Percentiles rank a stretch among this genome's conserved stretches.
Conservation (phyloP, 306 rosid species). For the Lagenaria siceraria region DNA sequence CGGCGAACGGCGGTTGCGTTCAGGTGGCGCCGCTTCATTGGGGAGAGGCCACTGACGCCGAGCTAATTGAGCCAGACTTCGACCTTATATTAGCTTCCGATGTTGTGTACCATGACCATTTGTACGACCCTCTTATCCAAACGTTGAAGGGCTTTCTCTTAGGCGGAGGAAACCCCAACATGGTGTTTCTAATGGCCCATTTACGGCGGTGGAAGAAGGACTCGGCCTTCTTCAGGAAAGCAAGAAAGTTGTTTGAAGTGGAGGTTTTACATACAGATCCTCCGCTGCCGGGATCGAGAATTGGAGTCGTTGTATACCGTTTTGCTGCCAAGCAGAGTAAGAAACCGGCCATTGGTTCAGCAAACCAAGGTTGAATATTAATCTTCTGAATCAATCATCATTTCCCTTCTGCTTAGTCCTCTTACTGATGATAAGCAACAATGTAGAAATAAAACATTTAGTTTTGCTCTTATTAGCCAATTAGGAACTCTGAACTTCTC, state of each 20-base stretch:
- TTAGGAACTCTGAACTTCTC: background rate
- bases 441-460: background rate
- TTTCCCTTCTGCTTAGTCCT: background rate
- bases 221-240: constrained; percentile 65
- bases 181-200: constrained; percentile 74
- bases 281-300: constrained; percentile 48
- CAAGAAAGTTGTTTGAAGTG: constrained; percentile 46
- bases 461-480: background rate
- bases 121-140: constrained; percentile 62
- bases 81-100: constrained; percentile 72
- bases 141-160: constrained; percentile 41
- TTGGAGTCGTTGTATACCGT: constrained; percentile 63
- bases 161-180: constrained; percentile 14
- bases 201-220: constrained; percentile 88
- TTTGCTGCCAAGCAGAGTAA: constrained; percentile 23
- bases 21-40: constrained; percentile 49
- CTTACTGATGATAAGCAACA: background rate
- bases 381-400: background rate
- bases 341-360: background rate
- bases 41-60: constrained; percentile 61
- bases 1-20: constrained; percentile 38
- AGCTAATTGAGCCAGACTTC: constrained; percentile 37
- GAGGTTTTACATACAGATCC: constrained; percentile 41
- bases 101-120: constrained; percentile 80
- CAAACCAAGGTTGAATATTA: background rate